Base-by-base conservation (phyloP, 2,329 filamentous ascomycete genomes). In the Pseudovirgaria hyperparasitica region DNA sequence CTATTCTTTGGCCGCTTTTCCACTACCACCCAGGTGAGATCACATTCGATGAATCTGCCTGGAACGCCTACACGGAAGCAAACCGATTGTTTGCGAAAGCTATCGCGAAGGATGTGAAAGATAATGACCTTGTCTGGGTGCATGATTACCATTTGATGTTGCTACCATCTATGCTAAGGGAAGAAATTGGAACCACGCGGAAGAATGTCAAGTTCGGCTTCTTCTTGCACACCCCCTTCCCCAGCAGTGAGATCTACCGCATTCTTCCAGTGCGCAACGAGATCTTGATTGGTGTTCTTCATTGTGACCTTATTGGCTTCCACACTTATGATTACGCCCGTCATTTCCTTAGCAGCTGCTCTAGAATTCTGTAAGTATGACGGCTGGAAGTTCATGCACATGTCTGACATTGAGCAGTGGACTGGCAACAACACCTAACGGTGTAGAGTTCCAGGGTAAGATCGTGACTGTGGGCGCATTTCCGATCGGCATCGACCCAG, bases 61-160 rank as follows among this genome's bases (percentile, higher is more conserved):
- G 90, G 90, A 70, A 76, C 14, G 87, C 85, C 27, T 96, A 96
- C 62, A 76, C 76, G 45, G 81, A 93, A 49, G 87, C 92, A 39
- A 98, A 96, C 58, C 73, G 79, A 25, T 67, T 92, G 6, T 98
- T 96, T 47, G 87, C 90, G 32, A 77, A 87, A 59, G 76, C 80
- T 9, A 78, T 98, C 39, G 75, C 80, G 30, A 76, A 78, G 42
- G 82, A 93, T 43, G 82, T 94, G 8, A 72, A 86, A 52, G 87
- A 96, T 51, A 86, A 85, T 30, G 90, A 98, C 55, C 62, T 94
- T 45, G 79, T 98, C 45, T 98, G 90, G 90, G 82, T 98, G 5
- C 90, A 98, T 54, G 90, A 98, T 57, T 98, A 96, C 60, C 90
- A 98, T 56, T 65, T 96, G 35, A 96, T 96, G 86, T 75, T 98